Base-by-base conservation (phyloP, 495 filamentous ascomycete species). In the Aspergillus asperescens region DNA sequence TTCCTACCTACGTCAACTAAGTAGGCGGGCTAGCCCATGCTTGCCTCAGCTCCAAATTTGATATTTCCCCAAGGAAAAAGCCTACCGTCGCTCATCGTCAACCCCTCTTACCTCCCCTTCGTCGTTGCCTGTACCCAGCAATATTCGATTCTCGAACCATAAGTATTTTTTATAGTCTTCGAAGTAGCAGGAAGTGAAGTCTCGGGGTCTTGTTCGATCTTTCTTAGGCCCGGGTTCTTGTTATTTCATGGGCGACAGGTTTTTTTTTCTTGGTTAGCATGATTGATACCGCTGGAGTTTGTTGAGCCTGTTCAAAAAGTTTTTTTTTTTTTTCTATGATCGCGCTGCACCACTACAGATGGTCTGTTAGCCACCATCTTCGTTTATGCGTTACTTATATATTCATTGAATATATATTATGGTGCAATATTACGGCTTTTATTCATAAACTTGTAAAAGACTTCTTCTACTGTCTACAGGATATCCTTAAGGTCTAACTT, bases 181-280 rank as follows among this genome's bases (percentile, higher is more conserved):
- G 34, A 10, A 18, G 34, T 39, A 34, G 38, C 48, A 41, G 12
- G 48, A 27, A 25, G 9, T 53, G 50, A 50, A 29, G 49, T 25
- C 29, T 50, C 18, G 15, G 31, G 29, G 48, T 37, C 25, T 40
- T 34, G 19, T 22, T 31, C 19, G 31, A 50, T 28, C 12, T 39
- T 15, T 24, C 19, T 41, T 23, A 16, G 41, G 32, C 10, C 9
- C 13, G 29, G 13, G 9, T 31, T 32, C 49, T 51, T 35, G 31
- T 28, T 42, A 48, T 35, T n/a, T 15, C 32, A 51, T 48, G 34
- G 42, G 45, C 32, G 34, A 12, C n/a, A 41, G 38, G 43, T 49
- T 43, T 34, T 16, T 47, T 55, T 34, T 18, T 52, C 52, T 44
- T 59, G 48, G 57, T 52, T 55, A 52, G 57, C 52, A 48, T 46